Percentiles rank a stretch among this genome's conserved stretches.
Conservation (phyloP, 2,329 filamentous ascomycete species). For the Penicillium concentricum region DNA sequence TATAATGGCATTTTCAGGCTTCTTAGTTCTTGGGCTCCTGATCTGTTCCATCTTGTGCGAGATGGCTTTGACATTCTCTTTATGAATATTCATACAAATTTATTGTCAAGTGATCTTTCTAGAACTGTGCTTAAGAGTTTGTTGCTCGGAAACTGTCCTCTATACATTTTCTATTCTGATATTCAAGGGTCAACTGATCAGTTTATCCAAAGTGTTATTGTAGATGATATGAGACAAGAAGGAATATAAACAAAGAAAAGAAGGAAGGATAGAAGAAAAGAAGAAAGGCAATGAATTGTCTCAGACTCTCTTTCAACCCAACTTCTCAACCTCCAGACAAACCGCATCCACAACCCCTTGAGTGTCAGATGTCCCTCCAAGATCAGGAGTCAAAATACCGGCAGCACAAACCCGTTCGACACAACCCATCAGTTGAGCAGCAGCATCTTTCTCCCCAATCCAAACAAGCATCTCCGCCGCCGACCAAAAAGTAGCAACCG, state of each 20-base stretch:
- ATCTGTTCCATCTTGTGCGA: not conserved
- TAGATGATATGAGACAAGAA: not conserved
- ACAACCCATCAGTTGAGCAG: conserved; percentile 56
- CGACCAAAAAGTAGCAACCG: conserved; percentile 67
- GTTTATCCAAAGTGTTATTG: not conserved
- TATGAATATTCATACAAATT: not conserved
- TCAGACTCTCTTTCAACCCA: conserved; percentile 4
- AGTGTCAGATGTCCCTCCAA: conserved; percentile 57
- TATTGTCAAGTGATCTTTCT: not conserved
- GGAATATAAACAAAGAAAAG: conserved; percentile 1
- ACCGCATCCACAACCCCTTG: conserved; percentile 59
- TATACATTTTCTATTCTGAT: not conserved
- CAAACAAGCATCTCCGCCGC: conserved; percentile 66
- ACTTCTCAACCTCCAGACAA: conserved; percentile 49
- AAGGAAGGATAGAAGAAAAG: not conserved
- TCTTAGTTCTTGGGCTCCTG: not conserved
- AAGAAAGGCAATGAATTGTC: conserved; percentile 1
- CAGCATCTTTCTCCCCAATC: conserved; percentile 58
- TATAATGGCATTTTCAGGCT: not conserved
- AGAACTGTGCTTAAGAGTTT: not conserved
- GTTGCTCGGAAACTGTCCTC: not conserved
- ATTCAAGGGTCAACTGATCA: not conserved
- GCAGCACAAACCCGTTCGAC: conserved; percentile 59
- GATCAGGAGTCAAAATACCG: conserved; percentile 57
- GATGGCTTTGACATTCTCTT: not conserved